Percentiles rank a stretch among this genome's conserved stretches.
Conservation (phyloP, 805 yeast species). For the Candida ascalaphidarum region DNA sequence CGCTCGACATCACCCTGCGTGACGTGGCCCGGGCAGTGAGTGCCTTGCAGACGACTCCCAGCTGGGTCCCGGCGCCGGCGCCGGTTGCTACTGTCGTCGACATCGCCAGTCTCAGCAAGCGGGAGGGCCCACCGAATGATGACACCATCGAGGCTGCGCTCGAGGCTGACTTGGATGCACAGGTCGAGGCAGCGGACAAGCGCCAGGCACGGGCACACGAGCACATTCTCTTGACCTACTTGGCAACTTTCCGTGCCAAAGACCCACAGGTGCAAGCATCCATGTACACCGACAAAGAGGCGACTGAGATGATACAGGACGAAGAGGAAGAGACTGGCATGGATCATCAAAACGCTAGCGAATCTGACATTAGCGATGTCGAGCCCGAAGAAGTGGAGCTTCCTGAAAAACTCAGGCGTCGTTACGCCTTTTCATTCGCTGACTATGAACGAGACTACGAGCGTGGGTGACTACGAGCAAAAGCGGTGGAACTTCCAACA, state of each 20-base stretch:
- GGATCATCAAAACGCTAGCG: constrained; percentile 1
- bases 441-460: neutral
- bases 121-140: too few relatives aligned
- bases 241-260: constrained; percentile 7
- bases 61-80: too few relatives aligned
- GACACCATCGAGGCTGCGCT: too few relatives aligned
- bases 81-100: too few relatives aligned
- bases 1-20: too few relatives aligned
- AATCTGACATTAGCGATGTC: constrained; percentile 1
- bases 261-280: constrained; percentile 2
- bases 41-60: too few relatives aligned
- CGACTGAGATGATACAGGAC: constrained; percentile 4
- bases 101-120: too few relatives aligned
- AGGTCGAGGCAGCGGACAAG: too few relatives aligned
- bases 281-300: constrained; percentile 5
- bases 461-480: neutral
- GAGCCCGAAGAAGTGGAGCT: neutral
- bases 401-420: neutral
- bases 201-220: constrained; percentile 8
- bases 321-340: constrained; percentile 2
- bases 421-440: neutral
- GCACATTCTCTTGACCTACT: constrained; percentile 10
- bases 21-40: too few relatives aligned
- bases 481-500: neutral
- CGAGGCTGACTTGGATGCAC: too few relatives aligned